Evolutionary conservation across 116 monocot genomes (phyloP), one percentile per base, ranked within the genome.

Genomic region (Papilionanthe hybrid): DNA sequence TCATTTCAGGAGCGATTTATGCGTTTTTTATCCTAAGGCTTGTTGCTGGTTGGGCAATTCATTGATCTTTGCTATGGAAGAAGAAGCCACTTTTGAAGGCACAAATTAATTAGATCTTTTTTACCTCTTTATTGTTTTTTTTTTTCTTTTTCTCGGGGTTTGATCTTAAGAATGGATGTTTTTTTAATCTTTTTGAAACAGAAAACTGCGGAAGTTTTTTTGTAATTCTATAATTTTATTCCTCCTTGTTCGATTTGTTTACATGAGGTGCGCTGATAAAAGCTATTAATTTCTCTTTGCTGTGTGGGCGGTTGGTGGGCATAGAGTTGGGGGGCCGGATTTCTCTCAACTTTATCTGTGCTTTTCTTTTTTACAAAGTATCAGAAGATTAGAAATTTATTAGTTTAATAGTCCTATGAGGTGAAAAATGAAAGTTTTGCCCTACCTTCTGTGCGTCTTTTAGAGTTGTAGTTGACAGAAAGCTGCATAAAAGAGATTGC

Each of bases 401-500:
- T 69, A 37, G 13, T 13, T 9, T 30, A 58, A 22, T 58, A n/a
- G n/a, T 22, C 58, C 58, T 56, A 20, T 66, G 23, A 5, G 29
- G 7, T 66, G 25, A 66, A 28, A 23, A 32, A 1, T 30, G 68
- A 32, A 13, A 3, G 9, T 27, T 32, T 12, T 66, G 1, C 30
- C 29, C 15, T 11, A 1, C 12, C 29, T 30, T 69, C 37, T 69
- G 32, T 69, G 69, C 32, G 15, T 37, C 12, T 32, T 30, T 30
- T 30, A 2, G 2, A 5, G 11, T 69, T 69, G 10, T 30, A 32
- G 37, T 23, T 30, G 12, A 69, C 68, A 68, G 37, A 69, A 69
- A 69, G 69, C 69, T 69, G 69, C 69, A 69, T 22, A 69, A 69
- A 69, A 37, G 69, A 69, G 69, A 69, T 69, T 69, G 69, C 69